phyloP scores from a whole-genome alignment of 768 basidiomycete species.

The Leccinum disarticulatum region DNA sequence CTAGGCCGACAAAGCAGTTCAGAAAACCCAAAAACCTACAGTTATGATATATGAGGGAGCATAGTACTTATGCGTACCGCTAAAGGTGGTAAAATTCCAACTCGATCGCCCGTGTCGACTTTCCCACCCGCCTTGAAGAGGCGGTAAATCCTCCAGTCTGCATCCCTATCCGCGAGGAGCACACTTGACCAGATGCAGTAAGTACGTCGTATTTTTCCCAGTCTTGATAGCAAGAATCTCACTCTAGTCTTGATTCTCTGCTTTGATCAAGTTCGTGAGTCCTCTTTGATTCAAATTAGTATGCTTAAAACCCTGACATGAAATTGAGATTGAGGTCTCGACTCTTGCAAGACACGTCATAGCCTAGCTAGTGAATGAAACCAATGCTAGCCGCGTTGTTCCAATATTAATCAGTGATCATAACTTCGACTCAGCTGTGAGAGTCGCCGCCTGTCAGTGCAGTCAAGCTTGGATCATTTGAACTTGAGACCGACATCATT shows the following conservation, averaged over 20 bases:
- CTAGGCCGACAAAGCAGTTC: no score
- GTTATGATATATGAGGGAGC: no score
- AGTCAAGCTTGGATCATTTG: neutral
- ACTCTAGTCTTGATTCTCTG: neutral
- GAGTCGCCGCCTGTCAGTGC: no score
- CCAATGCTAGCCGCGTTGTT: neutral
- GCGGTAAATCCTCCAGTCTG: constrained; percentile 5
- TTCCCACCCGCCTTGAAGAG: neutral
- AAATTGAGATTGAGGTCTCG: neutral
- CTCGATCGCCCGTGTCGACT: no score
- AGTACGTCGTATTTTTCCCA: neutral
- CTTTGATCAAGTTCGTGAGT: neutral
- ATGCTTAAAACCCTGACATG: neutral
- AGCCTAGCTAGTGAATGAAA: neutral
- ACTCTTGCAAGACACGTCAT: neutral
- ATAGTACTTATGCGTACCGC: no score
- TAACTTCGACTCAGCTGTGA: neutral
- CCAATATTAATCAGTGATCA: neutral
- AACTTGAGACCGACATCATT: neutral
- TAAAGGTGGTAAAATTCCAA: no score
- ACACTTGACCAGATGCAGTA: constrained; percentile 19
- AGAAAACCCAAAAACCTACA: no score
- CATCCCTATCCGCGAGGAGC: constrained; percentile 11
- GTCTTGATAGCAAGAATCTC: neutral
- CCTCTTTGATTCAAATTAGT: no score